Evolutionary conservation across 768 basidiomycete species (phyloP), one percentile per base, ranked within the genome.

Genomic region (Macrolepiota albuminosa): DNA sequence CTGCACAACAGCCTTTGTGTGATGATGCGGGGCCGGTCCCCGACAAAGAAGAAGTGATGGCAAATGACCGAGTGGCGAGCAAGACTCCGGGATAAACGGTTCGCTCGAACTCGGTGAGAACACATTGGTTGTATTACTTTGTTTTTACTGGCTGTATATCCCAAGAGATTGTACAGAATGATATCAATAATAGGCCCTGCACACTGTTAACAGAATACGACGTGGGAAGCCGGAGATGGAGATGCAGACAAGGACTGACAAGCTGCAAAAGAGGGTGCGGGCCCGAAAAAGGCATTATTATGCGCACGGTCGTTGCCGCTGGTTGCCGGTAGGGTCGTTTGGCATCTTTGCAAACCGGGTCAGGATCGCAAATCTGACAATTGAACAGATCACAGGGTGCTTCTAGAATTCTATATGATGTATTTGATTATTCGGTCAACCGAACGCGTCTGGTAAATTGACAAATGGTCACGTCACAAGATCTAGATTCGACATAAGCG

Each of bases 401-500:
- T 72, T 74, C 69, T 71, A 61, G 73, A 73, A 63, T 63, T 64
- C 69, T 63, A 61, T 66, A 56, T 65, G 60, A 64, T 66, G 61
- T 62, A 64, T 64, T 65, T 70, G 63, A 68, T 71, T 72, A 64
- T 71, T 72, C 70, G 71, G 70, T 49, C 60, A 43, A 54, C 40
- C 51, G 24, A 47, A 43, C 53, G 62, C 42, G 57, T 40, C 57
- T 61, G 61, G 45, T 59, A 64, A 64, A 59, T 64, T 61, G 61
- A 65, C 59, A 62, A 70, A 64, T 61, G 54, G 72, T 72, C 70
- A 71, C 72, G 73, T 75, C 71, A 73, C 69, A 64, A 42, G 63
- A 69, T 70, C 70, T 66, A 70, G 73, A 74, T 74, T 61, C 61
- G 67, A 69, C 67, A 65, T 62, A 68, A 65, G 47, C 65, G 67